Evolutionary conservation across 1,284 basidiomycete species (phyloP), one percentile per base, ranked within the genome.

Genomic region (Porogramme epimiltina): DNA sequence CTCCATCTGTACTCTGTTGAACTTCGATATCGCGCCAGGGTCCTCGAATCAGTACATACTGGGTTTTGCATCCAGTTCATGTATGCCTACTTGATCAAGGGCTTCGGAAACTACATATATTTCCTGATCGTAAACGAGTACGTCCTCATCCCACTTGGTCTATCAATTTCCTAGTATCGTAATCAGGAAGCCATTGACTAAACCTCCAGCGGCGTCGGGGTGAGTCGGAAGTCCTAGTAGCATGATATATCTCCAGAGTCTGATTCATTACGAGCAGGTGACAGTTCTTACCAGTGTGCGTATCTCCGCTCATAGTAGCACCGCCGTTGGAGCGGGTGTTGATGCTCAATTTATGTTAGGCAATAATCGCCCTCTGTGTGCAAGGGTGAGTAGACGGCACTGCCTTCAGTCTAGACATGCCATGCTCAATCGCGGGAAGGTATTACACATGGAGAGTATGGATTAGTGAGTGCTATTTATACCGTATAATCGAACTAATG

Each of bases 51-150:
- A 20, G 41, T 51, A 20, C 58, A 59, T 33, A 59, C 58, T n/a
- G 58, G 33, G 22, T 54, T 56, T 37, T 59, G 58, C 41, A 58
- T 62, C 20, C 54, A 61, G 49, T 57, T 62, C 47, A 52, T 61
- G 13, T 62, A 62, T 47, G 49, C 34, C n/a, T 62, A 62, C 51
- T 45, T 62, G 19, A 45, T 61, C 47, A 22, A n/a, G 2, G 47
- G 49, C n/a, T 62, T 56, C 43, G 57, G 49, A 16, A 51, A 59
- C 36, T 46, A 38, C 22, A 34, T 45, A 16, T 44, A 46, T 15
- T 52, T 59, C 43, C 31, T 56, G 3, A 26, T 39, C 25, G 52
- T 59, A 39, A 51, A 55, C 31, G 54, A 51, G 58, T 59, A 22
- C 39, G 48, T 54, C 24, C 22, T 47, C 13, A 40, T 31, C 28